phyloP scores from a whole-genome alignment of 192 early-diverging fungal species.

The Umbelopsis sp. region DNA sequence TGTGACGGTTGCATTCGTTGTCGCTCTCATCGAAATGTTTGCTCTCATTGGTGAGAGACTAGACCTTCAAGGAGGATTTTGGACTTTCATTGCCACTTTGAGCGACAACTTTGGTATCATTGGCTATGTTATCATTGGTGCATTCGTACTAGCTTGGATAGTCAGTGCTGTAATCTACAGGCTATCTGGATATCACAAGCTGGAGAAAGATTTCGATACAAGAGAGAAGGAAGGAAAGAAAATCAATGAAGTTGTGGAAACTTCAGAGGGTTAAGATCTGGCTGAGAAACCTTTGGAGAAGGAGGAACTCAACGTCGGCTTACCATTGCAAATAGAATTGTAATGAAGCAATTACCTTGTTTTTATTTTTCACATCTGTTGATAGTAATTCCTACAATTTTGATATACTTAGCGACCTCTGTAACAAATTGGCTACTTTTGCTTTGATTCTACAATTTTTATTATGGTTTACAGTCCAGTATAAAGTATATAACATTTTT shows the following conservation, averaged over 20 bases:
- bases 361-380: too few species aligned
- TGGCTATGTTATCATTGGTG: constrained; percentile 49
- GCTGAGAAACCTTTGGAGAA: background rate
- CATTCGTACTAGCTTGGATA: constrained; percentile 45
- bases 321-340: background rate
- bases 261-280: background rate
- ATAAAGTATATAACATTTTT: background rate
- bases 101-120: constrained; percentile 53
- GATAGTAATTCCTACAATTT: too few species aligned
- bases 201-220: constrained; percentile 38
- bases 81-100: constrained; percentile 44
- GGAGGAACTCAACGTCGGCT: background rate
- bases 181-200: constrained; percentile 39
- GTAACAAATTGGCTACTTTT: background rate
- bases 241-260: background rate
- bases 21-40: constrained; percentile 59
- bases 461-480: background rate
- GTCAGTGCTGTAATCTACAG: constrained; percentile 42
- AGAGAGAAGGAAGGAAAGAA: background rate
- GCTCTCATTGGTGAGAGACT: constrained; percentile 49
- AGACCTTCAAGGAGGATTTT: constrained; percentile 39
- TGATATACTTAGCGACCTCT: background rate
- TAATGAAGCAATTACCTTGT: background rate
- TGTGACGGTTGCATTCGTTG: constrained; percentile 57
- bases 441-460: background rate